Conservation (phyloP, 1,284 basidiomycete species). For the Malassezia equina region DNA sequence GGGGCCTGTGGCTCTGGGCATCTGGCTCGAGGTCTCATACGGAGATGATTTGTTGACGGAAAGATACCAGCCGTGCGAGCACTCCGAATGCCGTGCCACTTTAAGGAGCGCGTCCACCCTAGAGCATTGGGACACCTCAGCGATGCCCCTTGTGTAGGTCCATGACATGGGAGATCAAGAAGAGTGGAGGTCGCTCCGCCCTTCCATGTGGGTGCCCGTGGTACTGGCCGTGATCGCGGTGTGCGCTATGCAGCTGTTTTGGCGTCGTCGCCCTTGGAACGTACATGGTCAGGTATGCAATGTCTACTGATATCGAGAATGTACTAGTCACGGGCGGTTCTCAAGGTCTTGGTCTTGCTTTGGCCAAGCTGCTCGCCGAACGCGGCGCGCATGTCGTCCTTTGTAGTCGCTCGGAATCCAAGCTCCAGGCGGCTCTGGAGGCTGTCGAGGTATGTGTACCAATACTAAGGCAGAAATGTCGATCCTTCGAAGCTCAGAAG, state of each 20-base stretch:
- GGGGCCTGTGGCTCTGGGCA: neutral
- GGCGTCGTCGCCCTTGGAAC: neutral
- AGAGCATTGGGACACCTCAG: neutral
- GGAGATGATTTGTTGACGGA: neutral
- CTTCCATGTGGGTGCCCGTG: neutral
- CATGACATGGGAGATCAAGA: neutral
- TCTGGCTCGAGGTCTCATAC: neutral
- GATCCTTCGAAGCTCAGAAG: constrained; percentile 15
- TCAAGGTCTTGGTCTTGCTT: constrained; percentile 64
- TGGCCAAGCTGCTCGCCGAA: constrained; percentile 61
- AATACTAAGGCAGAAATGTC: constrained; percentile 11
- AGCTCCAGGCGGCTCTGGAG: constrained; percentile 56
- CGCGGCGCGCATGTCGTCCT: constrained; percentile 71
- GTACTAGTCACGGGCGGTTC: constrained; percentile 67
- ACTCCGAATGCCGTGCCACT: constrained; percentile 16
- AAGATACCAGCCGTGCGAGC: constrained; percentile 10
- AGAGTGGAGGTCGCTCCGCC: neutral
- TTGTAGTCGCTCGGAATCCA: constrained; percentile 61
- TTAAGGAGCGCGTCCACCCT: constrained; percentile 7
- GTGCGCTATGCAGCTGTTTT: neutral
- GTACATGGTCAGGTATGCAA: constrained; percentile 1
- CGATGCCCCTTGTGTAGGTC: constrained; percentile 4
- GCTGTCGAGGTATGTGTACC: constrained; percentile 56
- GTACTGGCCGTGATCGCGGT: neutral
- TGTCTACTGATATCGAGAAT: constrained; percentile 14